Conservation (phyloP, 306 rosid genomes). For the Vigna nakashimae region DNA sequence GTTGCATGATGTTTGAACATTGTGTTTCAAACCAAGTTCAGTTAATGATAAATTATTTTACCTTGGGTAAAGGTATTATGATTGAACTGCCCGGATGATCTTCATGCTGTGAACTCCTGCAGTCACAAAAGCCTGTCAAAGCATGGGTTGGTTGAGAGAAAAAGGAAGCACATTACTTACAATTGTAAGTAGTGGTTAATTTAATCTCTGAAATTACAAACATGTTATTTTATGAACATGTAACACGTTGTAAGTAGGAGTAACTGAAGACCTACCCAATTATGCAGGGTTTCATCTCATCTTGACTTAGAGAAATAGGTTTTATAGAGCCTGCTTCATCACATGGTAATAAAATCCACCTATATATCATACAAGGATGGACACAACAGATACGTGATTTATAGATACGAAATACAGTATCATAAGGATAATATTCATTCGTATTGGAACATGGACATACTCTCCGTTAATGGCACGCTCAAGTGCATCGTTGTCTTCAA, state of each 20-base stretch:
- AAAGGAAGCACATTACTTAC: not conserved
- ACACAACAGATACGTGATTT: conserved; percentile 14
- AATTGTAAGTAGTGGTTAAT: not conserved
- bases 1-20: conserved; percentile 21
- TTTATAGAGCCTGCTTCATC: conserved; percentile 56
- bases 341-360: conserved; percentile 80
- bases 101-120: conserved; percentile 55
- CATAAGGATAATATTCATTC: conserved; percentile 21
- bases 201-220: not conserved
- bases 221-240: not conserved
- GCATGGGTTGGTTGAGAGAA: conserved; percentile 9
- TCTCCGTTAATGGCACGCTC: conserved; percentile 93
- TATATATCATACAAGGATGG: conserved; percentile 39
- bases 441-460: conserved; percentile 54
- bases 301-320: conserved; percentile 66
- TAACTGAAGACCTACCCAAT: conserved; percentile 66
- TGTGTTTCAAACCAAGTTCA: not conserved
- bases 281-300: conserved; percentile 63
- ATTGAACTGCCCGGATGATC: conserved; percentile 57
- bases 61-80: conserved; percentile 70
- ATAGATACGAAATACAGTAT: conserved; percentile 15
- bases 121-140: conserved; percentile 38
- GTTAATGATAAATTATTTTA: conserved; percentile 42
- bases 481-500: conserved; percentile 87
- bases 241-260: conserved; percentile 10